Percentiles rank a stretch among this genome's conserved stretches.
Conservation (phyloP, 768 basidiomycete species). For the Vishniacozyma victoriae region DNA sequence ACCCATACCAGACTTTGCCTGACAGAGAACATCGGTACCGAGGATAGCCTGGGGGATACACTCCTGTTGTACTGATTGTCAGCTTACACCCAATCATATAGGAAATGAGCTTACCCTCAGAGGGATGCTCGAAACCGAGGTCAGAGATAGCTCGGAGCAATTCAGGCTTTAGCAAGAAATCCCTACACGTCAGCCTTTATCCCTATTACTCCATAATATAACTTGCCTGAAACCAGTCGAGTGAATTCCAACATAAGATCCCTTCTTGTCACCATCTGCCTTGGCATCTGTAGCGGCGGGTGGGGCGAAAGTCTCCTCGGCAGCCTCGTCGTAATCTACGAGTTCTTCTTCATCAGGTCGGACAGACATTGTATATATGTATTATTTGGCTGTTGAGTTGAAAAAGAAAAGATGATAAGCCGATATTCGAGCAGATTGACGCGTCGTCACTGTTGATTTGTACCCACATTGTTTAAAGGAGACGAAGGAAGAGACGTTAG, state of each 20-base stretch:
- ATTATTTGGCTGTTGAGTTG: neutral
- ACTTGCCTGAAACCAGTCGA: slow-evolving; percentile 96
- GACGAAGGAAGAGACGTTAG: slow-evolving; percentile 3
- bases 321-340: slow-evolving; percentile 48
- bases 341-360: slow-evolving; percentile 47
- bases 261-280: slow-evolving; percentile 67
- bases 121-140: slow-evolving; percentile 99
- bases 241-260: slow-evolving; percentile 94
- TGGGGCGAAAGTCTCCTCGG: slow-evolving; percentile 47
- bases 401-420: neutral
- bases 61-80: slow-evolving; percentile 87
- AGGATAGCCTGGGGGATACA: slow-evolving; percentile 99
- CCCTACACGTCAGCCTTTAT: slow-evolving; percentile 52
- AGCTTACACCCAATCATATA: neutral
- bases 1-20: slow-evolving; percentile 89
- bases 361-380: slow-evolving; percentile 32
- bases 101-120: slow-evolving; percentile 67
- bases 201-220: neutral
- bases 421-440: no score
- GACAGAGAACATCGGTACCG: slow-evolving; percentile 98
- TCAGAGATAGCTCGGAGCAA: slow-evolving; percentile 95
- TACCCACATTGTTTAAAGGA: neutral
- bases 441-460: no score
- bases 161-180: slow-evolving; percentile 97
- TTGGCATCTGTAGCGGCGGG: slow-evolving; percentile 49